A percentile compares a stretch with the other conserved stretches of the same genome.
phyloP scores from a whole-genome alignment of 345 rosid species.

The Gossypium sturtianum region DNA sequence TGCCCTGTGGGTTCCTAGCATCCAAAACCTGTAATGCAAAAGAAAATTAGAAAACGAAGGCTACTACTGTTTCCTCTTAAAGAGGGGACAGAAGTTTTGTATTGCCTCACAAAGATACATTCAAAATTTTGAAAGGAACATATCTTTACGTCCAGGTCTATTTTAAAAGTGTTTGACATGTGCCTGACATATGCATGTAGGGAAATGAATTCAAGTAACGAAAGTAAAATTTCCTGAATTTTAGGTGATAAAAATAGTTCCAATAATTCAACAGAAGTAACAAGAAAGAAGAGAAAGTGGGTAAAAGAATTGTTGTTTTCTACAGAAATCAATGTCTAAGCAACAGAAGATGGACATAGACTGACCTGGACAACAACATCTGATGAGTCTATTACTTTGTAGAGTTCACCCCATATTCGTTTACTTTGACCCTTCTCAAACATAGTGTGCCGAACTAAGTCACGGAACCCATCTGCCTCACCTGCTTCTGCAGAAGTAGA shows the following conservation, averaged over 20 bases:
- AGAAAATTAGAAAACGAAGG: background rate
- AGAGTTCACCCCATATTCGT: conserved; percentile 98
- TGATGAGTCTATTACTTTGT: conserved; percentile 94
- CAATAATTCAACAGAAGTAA: background rate
- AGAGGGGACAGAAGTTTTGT: background rate
- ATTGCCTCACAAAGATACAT: background rate
- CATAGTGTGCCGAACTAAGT: conserved; percentile 88
- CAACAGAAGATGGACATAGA: background rate
- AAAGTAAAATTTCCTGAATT: background rate
- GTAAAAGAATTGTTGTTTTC: background rate
- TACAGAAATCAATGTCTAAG: background rate
- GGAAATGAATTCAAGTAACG: background rate
- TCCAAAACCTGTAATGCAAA: conserved; percentile 67
- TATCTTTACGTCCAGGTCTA: background rate
- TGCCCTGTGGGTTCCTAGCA: conserved; percentile 94
- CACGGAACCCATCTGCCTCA: conserved; percentile 79
- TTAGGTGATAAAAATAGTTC: background rate
- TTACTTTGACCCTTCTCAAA: conserved; percentile 99
- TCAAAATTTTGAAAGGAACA: background rate
- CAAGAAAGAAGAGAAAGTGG: background rate
- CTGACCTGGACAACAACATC: conserved; percentile 91
- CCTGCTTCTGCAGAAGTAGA: conserved; percentile 39
- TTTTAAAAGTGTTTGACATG: background rate
- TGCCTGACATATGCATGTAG: background rate
- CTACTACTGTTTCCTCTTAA: background rate